These are phyloP conservation scores for Wickerhamomyces xylosicus DNA, from an alignment of 805 yeast genomes.

Conservation along the genomic window DNA sequence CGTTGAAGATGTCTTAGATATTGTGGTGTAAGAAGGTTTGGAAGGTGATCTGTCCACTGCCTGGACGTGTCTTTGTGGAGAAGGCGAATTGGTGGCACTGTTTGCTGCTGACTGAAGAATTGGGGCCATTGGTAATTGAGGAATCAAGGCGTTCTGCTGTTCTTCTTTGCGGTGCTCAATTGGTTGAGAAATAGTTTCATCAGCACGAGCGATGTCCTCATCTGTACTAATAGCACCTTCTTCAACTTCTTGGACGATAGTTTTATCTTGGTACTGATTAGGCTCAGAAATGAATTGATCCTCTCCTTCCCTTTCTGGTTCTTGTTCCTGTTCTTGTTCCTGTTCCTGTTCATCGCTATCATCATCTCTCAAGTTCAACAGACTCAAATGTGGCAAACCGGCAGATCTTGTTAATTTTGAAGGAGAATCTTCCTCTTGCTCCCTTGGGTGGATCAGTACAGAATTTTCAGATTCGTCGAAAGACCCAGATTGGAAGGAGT, in stretches of 20 bases:
- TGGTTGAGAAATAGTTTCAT: too few relatives aligned
- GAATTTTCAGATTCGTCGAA: conserved; percentile 9
- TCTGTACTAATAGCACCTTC: conserved; percentile 5
- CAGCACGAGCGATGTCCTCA: background rate
- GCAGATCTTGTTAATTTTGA: conserved; percentile 17
- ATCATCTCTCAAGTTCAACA: conserved; percentile 16
- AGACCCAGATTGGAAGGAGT: background rate
- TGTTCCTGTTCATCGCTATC: conserved; percentile 8
- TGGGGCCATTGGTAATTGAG: too few relatives aligned
- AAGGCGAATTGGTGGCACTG: too few relatives aligned
- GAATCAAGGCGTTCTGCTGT: too few relatives aligned
- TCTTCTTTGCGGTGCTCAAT: too few relatives aligned
- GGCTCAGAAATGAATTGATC: too few relatives aligned
- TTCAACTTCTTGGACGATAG: conserved; percentile 1
- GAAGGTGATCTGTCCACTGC: background rate
- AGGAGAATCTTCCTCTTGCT: conserved; percentile 7
- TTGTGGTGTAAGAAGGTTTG: background rate
- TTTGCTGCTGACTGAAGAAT: too few relatives aligned
- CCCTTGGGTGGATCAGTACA: conserved; percentile 13
- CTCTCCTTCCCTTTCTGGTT: background rate
- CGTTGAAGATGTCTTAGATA: background rate
- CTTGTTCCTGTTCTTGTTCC: background rate
- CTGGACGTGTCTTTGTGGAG: background rate
- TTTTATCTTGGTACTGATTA: background rate
- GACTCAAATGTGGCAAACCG: conserved; percentile 17